Evolutionary conservation across 2,329 filamentous ascomycete genomes (phyloP).

Genomic region (Aspergillus sergii): DNA sequence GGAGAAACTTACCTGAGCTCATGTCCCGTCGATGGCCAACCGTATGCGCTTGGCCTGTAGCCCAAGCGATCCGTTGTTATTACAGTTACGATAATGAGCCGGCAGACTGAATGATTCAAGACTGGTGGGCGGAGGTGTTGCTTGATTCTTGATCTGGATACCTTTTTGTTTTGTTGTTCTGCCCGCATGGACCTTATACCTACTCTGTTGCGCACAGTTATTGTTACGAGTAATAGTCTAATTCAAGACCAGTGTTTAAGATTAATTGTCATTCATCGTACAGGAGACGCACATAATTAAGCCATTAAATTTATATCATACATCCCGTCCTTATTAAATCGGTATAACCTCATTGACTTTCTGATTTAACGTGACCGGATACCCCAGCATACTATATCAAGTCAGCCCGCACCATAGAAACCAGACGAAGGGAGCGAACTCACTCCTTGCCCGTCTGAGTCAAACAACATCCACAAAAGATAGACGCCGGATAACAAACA

Average conservation of each 20-base stretch:
- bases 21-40: not conserved
- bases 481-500: constrained; percentile 57
- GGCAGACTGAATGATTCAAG: constrained; percentile 11
- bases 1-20: constrained; percentile 49
- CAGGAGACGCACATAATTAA: not conserved
- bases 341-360: constrained; percentile 54
- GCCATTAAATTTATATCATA: not conserved
- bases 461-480: constrained; percentile 60
- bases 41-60: not conserved
- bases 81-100: constrained; percentile 1
- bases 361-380: constrained; percentile 56
- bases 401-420: constrained; percentile 1
- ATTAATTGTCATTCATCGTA: not conserved
- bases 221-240: constrained; percentile 5
- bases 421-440: constrained; percentile 21
- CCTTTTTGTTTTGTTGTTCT: constrained; percentile 21
- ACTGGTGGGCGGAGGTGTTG: constrained; percentile 9
- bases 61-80: not conserved
- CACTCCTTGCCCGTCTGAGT: constrained; percentile 59
- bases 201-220: not conserved
- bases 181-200: constrained; percentile 2
- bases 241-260: not conserved
- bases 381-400: constrained; percentile 52
- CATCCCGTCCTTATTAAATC: constrained; percentile 12
- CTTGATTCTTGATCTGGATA: constrained; percentile 26